Conservation (phyloP, 2,329 filamentous ascomycete species). For the Xylariaceae sp. region DNA sequence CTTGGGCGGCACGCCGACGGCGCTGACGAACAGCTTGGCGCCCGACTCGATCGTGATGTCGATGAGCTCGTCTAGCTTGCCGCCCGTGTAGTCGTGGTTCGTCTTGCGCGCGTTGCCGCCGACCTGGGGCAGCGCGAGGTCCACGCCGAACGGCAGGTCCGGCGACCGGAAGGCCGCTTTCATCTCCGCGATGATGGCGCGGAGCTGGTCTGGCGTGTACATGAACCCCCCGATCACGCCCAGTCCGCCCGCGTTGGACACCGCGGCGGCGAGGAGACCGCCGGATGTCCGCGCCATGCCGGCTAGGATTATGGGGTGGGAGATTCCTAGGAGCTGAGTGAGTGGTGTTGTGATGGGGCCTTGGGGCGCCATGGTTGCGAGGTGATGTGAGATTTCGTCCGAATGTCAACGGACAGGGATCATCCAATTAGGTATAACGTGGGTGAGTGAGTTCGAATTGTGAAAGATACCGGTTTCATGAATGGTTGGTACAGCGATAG, state of each 20-base stretch:
- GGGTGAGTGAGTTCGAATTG: too few species aligned
- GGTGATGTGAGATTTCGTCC: neutral
- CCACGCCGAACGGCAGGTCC: constrained; percentile 83
- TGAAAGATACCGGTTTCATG: too few species aligned
- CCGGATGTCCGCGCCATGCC: constrained; percentile 91
- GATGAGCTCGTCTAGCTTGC: constrained; percentile 85
- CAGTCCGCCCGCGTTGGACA: constrained; percentile 86
- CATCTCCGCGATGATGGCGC: constrained; percentile 82
- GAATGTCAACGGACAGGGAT: neutral
- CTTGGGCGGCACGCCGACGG: constrained; percentile 83
- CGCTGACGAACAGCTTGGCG: constrained; percentile 84
- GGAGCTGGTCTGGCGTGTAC: constrained; percentile 77
- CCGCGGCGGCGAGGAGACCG: constrained; percentile 79
- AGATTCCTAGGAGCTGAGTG: constrained; percentile 78
- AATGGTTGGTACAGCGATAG: too few species aligned
- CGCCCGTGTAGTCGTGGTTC: constrained; percentile 94
- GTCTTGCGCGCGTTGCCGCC: constrained; percentile 84
- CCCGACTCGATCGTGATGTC: constrained; percentile 84
- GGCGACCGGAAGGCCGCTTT: constrained; percentile 73
- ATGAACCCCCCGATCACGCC: constrained; percentile 75
- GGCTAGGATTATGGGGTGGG: constrained; percentile 88
- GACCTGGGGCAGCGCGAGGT: constrained; percentile 88
- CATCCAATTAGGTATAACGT: constrained; percentile 1
- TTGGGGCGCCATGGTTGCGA: constrained; percentile 46
- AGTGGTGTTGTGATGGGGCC: constrained; percentile 76